Evolutionary conservation across 139 green algal genomes (phyloP).

Genomic region (Chlorella ohadii): DNA sequence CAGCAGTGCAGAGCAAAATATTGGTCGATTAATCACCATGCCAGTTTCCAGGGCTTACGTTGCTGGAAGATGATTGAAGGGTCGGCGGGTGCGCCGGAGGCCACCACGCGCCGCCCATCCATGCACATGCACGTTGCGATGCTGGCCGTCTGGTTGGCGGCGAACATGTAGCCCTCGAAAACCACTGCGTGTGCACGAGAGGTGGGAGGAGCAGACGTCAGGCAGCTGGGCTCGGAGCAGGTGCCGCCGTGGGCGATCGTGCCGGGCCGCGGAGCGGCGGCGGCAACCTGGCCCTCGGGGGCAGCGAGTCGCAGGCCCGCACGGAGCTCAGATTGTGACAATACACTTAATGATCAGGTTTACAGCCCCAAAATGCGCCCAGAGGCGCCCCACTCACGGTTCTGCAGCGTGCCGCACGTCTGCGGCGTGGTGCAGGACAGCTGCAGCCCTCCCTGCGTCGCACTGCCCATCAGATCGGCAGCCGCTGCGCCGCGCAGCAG

Average conservation of each 20-base stretch:
- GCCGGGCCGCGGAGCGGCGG: no score
- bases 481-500: background rate
- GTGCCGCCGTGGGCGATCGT: no score
- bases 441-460: background rate
- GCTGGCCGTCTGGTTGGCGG: background rate
- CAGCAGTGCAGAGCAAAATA: no score
- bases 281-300: no score
- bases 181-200: background rate
- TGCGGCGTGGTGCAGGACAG: background rate
- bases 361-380: no score
- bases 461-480: background rate
- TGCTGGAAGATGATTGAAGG: background rate
- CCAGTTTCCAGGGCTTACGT: background rate
- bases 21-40: no score
- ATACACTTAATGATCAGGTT: no score
- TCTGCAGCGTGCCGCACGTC: background rate
- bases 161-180: background rate
- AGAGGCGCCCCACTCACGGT: background rate
- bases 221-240: no score
- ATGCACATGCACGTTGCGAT: background rate
- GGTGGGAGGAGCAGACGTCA: no score
- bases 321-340: no score
- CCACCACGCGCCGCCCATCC: background rate
- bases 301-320: no score
- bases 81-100: background rate